Evolutionary conservation across 306 rosid species (phyloP).

Genomic region (Begonia peltatifolia): DNA sequence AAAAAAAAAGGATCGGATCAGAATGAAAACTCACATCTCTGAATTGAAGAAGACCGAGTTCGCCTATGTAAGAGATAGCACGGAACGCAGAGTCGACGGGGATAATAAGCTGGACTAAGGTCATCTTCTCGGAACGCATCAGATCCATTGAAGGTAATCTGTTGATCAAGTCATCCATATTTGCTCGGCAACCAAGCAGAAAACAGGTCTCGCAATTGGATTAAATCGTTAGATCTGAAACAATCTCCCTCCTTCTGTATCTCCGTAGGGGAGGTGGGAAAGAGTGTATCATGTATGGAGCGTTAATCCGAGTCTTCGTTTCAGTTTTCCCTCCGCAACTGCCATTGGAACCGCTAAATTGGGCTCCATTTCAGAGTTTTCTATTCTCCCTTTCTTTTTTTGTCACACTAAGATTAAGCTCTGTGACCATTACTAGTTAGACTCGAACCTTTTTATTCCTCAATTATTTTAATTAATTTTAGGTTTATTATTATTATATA

Average conservation of each 20-base stretch:
- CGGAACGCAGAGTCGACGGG: conserved; percentile 94
- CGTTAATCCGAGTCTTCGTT: conserved; percentile 16
- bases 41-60: conserved; percentile 91
- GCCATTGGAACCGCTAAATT: conserved; percentile 19
- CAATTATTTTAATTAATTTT: no score
- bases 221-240: conserved; percentile 38
- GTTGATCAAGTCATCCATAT: conserved; percentile 57
- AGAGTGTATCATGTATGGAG: conserved; percentile 12
- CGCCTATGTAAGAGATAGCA: conserved; percentile 80
- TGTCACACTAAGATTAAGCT: no score
- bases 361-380: conserved; percentile 2
- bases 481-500: no score
- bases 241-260: background rate
- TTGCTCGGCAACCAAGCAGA: conserved; percentile 37
- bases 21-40: conserved; percentile 56
- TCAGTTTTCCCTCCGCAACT: conserved; percentile 32
- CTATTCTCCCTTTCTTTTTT: background rate
- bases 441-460: no score
- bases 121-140: conserved; percentile 99
- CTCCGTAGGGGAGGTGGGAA: conserved; percentile 8
- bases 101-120: conserved; percentile 86
- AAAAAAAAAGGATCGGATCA: background rate
- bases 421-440: no score
- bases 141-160: conserved; percentile 85
- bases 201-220: conserved; percentile 8